Conservation (phyloP, 2,329 filamentous ascomycete species). For the Calonectria montana region DNA sequence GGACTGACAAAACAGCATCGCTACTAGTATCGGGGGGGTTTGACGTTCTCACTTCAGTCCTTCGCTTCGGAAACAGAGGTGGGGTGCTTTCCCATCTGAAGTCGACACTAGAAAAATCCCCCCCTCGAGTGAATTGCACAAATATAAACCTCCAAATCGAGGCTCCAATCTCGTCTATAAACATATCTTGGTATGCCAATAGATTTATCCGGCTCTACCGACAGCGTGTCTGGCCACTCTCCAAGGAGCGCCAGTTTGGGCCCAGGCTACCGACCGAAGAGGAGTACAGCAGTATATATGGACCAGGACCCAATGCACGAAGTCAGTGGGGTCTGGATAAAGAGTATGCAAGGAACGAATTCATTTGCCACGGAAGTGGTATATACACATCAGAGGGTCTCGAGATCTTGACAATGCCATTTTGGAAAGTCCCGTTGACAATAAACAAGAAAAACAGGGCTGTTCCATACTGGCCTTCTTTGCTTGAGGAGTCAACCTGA, state of each 20-base stretch:
- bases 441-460: neutral
- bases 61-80: neutral
- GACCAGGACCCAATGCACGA: neutral
- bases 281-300: neutral
- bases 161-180: neutral
- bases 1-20: neutral
- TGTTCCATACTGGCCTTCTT: too few species aligned
- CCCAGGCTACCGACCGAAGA: neutral
- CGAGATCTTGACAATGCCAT: neutral
- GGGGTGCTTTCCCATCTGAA: neutral
- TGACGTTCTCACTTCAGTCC: neutral
- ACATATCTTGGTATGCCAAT: neutral
- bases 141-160: neutral
- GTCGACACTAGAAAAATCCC: neutral
- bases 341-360: neutral
- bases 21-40: neutral
- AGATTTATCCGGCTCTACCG: neutral
- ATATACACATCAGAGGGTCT: neutral
- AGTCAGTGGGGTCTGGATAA: neutral
- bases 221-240: neutral
- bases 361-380: neutral
- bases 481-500: too few species aligned
- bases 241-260: neutral
- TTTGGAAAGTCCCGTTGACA: neutral
- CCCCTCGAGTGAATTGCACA: neutral